These are phyloP conservation scores for Lepidium africanum DNA, from an alignment of 345 rosid species.

Conservation along the genomic window DNA sequence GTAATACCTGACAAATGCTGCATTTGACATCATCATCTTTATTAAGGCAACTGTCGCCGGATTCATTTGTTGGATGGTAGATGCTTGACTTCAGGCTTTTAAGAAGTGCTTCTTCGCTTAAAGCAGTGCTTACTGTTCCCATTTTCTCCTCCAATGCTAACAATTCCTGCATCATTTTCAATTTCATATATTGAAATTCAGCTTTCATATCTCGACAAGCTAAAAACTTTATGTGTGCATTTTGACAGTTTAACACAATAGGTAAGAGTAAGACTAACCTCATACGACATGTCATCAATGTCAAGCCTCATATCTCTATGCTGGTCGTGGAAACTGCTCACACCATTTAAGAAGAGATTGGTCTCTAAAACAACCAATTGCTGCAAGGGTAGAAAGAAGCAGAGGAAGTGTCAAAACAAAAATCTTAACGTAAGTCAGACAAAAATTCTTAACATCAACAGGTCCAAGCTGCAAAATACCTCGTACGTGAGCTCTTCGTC, in stretches of 20 bases:
- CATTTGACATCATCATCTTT: constrained; percentile 57
- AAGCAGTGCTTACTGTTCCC: constrained; percentile 93
- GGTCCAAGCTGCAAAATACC: constrained; percentile 33
- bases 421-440: constrained; percentile 1
- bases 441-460: background rate
- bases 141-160: constrained; percentile 95
- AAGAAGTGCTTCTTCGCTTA: constrained; percentile 68
- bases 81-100: constrained; percentile 55
- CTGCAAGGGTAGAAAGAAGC: constrained; percentile 36
- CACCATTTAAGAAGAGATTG: constrained; percentile 59
- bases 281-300: constrained; percentile 94
- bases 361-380: constrained; percentile 83
- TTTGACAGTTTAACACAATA: background rate
- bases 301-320: constrained; percentile 97
- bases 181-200: background rate
- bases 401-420: background rate
- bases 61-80: constrained; percentile 24
- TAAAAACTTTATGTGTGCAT: background rate
- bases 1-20: constrained; percentile 81
- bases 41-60: background rate
- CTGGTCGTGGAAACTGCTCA: constrained; percentile 58
- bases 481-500: constrained; percentile 74
- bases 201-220: background rate
- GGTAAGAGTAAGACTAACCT: constrained; percentile 40
- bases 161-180: constrained; percentile 51